These are phyloP conservation scores for Mycena sp. DNA, from an alignment of 1,284 basidiomycete genomes.

Conservation along the genomic window DNA sequence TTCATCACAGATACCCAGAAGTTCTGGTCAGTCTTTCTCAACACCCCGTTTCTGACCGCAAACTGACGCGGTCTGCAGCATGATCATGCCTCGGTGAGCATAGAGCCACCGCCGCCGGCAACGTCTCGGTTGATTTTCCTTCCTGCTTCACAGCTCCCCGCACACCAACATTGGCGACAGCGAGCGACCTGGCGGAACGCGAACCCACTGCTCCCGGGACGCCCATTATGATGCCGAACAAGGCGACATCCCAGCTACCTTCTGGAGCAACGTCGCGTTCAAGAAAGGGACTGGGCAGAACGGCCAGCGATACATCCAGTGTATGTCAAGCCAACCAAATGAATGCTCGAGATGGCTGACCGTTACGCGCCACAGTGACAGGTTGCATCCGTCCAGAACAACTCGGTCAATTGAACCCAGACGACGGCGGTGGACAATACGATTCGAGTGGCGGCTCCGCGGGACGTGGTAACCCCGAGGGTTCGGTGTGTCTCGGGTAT, in stretches of 20 bases:
- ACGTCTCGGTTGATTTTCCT: not conserved
- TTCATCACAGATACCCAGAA: slow-evolving; percentile 49
- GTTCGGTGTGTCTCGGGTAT: slow-evolving; percentile 56
- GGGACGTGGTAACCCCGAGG: slow-evolving; percentile 56
- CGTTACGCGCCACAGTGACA: slow-evolving; percentile 47
- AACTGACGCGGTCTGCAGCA: slow-evolving; percentile 35
- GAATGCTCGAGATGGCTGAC: not conserved
- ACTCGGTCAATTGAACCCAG: slow-evolving; percentile 51
- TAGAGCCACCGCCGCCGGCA: not conserved
- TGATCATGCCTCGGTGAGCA: slow-evolving; percentile 54
- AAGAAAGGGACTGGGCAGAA: slow-evolving; percentile 50
- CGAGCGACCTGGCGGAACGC: slow-evolving; percentile 59
- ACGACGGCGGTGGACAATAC: slow-evolving; percentile 59
- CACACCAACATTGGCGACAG: slow-evolving; percentile 63
- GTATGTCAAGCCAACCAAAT: slow-evolving; percentile 46
- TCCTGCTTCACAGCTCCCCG: no score
- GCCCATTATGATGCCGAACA: slow-evolving; percentile 48
- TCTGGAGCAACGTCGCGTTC: slow-evolving; percentile 57
- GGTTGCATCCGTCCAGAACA: slow-evolving; percentile 56
- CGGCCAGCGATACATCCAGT: slow-evolving; percentile 50
- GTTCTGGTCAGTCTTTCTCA: slow-evolving; percentile 49
- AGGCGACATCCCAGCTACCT: slow-evolving; percentile 52
- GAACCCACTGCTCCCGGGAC: slow-evolving; percentile 55
- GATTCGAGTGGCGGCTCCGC: slow-evolving; percentile 59
- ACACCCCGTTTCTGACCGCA: not conserved